Percentiles rank a stretch among this genome's conserved stretches.
Conservation (phyloP, 495 filamentous ascomycete species). For the Pseudoneurospora amorphoporcata region DNA sequence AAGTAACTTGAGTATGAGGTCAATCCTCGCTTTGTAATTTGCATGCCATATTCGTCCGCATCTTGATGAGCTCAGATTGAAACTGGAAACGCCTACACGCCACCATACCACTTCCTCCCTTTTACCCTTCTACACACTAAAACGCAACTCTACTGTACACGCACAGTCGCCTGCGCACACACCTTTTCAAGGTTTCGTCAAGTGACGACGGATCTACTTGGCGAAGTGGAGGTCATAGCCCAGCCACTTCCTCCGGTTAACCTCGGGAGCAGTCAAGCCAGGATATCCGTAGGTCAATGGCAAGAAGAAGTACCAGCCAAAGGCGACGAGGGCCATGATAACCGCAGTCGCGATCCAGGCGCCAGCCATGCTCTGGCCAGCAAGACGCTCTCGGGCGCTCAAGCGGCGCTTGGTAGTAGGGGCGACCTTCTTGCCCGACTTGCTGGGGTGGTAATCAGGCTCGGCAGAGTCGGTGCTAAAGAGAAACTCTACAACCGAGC, state of each 20-base stretch:
- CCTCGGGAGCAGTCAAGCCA: slow-evolving; percentile 72
- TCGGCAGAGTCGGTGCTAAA: slow-evolving; percentile 77
- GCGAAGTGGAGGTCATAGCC: slow-evolving; percentile 97
- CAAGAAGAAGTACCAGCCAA: slow-evolving; percentile 84
- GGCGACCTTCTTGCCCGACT: slow-evolving; percentile 41
- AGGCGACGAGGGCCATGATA: slow-evolving; percentile 57
- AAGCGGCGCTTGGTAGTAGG: slow-evolving; percentile 40
- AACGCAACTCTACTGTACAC: background rate
- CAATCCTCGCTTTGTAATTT: background rate
- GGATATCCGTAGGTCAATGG: slow-evolving; percentile 93
- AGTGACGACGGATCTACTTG: slow-evolving; percentile 49
- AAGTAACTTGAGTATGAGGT: background rate
- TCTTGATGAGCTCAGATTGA: background rate
- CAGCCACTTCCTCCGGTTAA: slow-evolving; percentile 85
- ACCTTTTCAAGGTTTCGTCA: background rate
- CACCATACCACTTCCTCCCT: background rate
- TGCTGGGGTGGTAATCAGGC: slow-evolving; percentile 36
- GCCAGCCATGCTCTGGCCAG: slow-evolving; percentile 62
- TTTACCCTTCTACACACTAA: background rate
- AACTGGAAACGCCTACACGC: background rate
- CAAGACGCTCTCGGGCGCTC: slow-evolving; percentile 69
- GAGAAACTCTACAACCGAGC: slow-evolving; percentile 94
- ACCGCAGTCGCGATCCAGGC: slow-evolving; percentile 69
- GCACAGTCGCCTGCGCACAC: background rate
- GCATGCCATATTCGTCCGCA: background rate